Percentiles rank a stretch among this genome's conserved stretches.
These are phyloP conservation scores for Acanthamoeba pearcei DNA, from an alignment of 208 protist species.

Conservation along the genomic window DNA sequence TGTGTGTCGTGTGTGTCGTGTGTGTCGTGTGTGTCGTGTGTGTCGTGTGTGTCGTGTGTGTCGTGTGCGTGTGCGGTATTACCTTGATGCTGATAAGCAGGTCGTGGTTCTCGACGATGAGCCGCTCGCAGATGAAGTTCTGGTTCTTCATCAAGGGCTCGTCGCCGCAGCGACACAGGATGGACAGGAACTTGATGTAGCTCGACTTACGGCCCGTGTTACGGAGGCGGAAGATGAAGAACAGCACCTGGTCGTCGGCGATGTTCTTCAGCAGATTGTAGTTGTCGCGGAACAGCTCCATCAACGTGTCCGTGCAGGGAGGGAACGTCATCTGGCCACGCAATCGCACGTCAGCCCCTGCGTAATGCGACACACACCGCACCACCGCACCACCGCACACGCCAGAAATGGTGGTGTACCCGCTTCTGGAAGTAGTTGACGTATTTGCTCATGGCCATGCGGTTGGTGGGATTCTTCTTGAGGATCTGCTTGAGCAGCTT, in stretches of 20 bases:
- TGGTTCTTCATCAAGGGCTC: constrained; percentile 33
- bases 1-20: too few relatives aligned
- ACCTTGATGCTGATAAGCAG: constrained; percentile 58
- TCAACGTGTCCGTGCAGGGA: constrained; percentile 55
- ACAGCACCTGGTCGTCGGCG: constrained; percentile 66
- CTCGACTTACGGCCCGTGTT: constrained; percentile 54
- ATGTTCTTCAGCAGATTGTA: constrained; percentile 60
- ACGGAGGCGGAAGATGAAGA: constrained; percentile 55
- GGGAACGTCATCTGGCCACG: constrained; percentile 50
- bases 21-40: too few relatives aligned
- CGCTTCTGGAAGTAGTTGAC: constrained; percentile 72
- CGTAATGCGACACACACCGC: background rate
- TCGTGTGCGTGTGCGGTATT: too few relatives aligned
- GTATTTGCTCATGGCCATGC: constrained; percentile 65
- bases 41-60: too few relatives aligned
- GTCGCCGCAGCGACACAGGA: constrained; percentile 53
- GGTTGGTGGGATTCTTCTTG: constrained; percentile 68
- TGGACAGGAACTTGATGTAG: constrained; percentile 69
- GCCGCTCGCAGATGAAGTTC: constrained; percentile 70
- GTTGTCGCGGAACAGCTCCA: constrained; percentile 74
- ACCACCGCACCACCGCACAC: background rate
- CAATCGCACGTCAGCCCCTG: too few relatives aligned
- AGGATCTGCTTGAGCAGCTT: constrained; percentile 67
- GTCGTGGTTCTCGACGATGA: constrained; percentile 66
- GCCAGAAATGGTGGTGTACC: constrained; percentile 7